Conservation (phyloP, 371 early-diverging fungal species). For the Mucor ambiguus region DNA sequence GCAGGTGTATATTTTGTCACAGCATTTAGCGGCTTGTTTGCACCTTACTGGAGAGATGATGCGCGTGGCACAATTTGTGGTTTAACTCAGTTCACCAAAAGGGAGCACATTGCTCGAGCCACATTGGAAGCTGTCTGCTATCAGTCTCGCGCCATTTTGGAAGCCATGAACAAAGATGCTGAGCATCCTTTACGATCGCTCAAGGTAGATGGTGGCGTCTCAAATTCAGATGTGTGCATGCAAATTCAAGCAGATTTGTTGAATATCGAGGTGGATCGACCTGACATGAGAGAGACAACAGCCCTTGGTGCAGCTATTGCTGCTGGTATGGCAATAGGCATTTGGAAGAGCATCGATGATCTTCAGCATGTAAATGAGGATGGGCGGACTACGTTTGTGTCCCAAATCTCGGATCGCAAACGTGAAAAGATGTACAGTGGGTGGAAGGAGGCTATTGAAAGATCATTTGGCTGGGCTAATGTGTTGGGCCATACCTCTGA, state of each 20-base stretch:
- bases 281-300: slow-evolving; percentile 92
- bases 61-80: slow-evolving; percentile 92
- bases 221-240: slow-evolving; percentile 88
- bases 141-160: slow-evolving; percentile 88
- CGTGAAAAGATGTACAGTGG: slow-evolving; percentile 66
- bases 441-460: slow-evolving; percentile 89
- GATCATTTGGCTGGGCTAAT: slow-evolving; percentile 70
- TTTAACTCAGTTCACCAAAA: slow-evolving; percentile 85
- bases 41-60: slow-evolving; percentile 95
- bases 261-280: slow-evolving; percentile 86
- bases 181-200: slow-evolving; percentile 65
- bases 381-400: slow-evolving; percentile 44
- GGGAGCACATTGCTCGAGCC: slow-evolving; percentile 87
- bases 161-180: slow-evolving; percentile 89
- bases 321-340: slow-evolving; percentile 83
- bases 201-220: slow-evolving; percentile 95
- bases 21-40: slow-evolving; percentile 93
- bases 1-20: slow-evolving; percentile 97
- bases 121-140: slow-evolving; percentile 91
- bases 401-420: slow-evolving; percentile 49
- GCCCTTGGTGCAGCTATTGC: slow-evolving; percentile 96
- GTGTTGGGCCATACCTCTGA: slow-evolving; percentile 8
- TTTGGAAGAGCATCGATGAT: slow-evolving; percentile 62
- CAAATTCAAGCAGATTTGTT: slow-evolving; percentile 92
- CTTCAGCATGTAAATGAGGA: slow-evolving; percentile 44